A percentile compares a stretch with the other conserved stretches of the same genome.
These are phyloP conservation scores for Agastache rugosa DNA, from an alignment of 257 asterid genomes.

Conservation along the genomic window DNA sequence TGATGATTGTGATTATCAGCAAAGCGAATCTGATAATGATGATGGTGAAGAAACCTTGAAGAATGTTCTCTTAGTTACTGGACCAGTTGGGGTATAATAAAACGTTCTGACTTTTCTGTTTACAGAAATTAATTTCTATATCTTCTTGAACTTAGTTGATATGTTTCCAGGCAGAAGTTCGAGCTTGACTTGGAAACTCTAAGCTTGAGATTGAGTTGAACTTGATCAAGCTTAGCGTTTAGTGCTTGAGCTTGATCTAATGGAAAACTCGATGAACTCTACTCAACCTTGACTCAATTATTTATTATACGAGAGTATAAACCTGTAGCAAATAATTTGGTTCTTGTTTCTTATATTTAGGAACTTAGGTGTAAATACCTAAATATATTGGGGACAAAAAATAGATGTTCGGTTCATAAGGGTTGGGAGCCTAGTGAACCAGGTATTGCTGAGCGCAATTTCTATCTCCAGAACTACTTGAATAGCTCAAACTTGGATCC, in stretches of 20 bases:
- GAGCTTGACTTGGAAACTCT: not conserved
- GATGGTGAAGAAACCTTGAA: conserved; percentile 68
- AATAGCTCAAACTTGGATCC: not conserved
- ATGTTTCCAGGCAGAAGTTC: not conserved
- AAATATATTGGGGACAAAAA: not conserved
- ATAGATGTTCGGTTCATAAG: not conserved
- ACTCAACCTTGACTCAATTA: not conserved
- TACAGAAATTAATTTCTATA: conserved; percentile 9
- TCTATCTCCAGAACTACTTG: not conserved
- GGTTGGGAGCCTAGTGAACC: not conserved
- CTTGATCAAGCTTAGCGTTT: not conserved
- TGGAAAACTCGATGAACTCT: not conserved
- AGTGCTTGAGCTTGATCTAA: not conserved
- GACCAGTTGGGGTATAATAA: conserved; percentile 95
- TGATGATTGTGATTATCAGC: conserved; percentile 51
- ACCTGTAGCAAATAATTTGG: not conserved
- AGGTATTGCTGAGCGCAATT: not conserved
- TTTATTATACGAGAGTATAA: not conserved
- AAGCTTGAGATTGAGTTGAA: conserved; percentile 1
- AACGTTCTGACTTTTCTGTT: not conserved
- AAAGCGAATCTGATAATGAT: conserved; percentile 59
- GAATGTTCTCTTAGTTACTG: conserved; percentile 88
- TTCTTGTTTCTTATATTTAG: not conserved
- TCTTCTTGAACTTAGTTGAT: conserved; percentile 24
- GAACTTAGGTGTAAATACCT: too few relatives aligned